phyloP scores from a whole-genome alignment of 2,329 filamentous ascomycete species.

The Blumeria graminis region DNA sequence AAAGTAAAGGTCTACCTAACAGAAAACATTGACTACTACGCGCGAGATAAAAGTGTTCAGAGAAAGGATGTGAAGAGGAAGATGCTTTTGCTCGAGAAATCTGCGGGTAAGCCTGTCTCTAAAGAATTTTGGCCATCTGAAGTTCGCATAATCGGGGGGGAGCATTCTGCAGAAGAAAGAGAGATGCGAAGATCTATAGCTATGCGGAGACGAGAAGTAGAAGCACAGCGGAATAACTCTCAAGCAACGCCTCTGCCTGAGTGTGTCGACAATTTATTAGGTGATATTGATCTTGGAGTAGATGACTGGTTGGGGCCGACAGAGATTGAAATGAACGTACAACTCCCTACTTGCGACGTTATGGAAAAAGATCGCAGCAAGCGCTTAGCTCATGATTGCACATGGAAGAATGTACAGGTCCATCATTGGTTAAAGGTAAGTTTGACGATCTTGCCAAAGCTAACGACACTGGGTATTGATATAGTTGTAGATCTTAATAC shows the following conservation, averaged over 20 bases:
- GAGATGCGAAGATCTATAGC: constrained; percentile 14
- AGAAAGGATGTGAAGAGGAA: constrained; percentile 42
- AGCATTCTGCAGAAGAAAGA: constrained; percentile 28
- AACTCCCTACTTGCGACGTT: constrained; percentile 43
- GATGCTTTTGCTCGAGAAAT: constrained; percentile 46
- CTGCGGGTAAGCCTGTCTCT: constrained; percentile 34
- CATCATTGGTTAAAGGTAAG: constrained; percentile 56
- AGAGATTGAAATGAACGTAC: constrained; percentile 53
- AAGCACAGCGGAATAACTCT: constrained; percentile 29
- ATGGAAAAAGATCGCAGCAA: constrained; percentile 38
- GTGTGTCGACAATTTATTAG: constrained; percentile 34
- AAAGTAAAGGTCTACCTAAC: constrained; percentile 51
- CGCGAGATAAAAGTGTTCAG: constrained; percentile 40
- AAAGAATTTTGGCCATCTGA: constrained; percentile 43
- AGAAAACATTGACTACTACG: constrained; percentile 49
- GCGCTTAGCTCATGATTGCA: constrained; percentile 45
- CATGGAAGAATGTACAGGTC: constrained; percentile 48
- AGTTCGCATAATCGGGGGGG: constrained; percentile 41
- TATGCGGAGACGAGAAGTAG: constrained; percentile 18
- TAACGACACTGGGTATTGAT: not conserved
- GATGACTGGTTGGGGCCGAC: constrained; percentile 36
- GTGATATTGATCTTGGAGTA: constrained; percentile 29
- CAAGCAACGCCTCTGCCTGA: constrained; percentile 12
- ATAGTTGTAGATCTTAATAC: constrained; percentile 38
- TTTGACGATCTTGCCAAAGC: not conserved